Conservation (phyloP, 1,139 yeast species). For the Pichia cactophila region DNA sequence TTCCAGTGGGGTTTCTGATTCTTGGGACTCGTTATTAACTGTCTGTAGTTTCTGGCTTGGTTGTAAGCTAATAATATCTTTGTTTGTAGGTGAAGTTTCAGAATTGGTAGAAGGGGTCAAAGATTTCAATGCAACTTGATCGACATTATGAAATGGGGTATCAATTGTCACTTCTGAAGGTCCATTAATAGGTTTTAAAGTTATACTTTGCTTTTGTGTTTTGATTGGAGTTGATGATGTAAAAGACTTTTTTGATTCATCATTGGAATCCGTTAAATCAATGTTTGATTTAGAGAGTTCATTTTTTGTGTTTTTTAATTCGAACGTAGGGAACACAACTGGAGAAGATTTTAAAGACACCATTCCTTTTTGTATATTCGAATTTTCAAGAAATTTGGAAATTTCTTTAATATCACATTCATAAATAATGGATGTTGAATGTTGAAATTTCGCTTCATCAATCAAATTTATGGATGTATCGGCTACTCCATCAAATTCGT, state of each 20-base stretch:
- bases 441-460: constrained; percentile 41
- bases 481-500: constrained; percentile 30
- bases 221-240: neutral
- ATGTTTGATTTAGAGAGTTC: constrained; percentile 5
- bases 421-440: constrained; percentile 50
- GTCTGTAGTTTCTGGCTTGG: neutral
- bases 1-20: neutral
- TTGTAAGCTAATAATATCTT: no score
- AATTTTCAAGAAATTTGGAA: constrained; percentile 22
- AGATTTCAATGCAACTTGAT: no score
- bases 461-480: constrained; percentile 33
- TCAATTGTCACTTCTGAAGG: neutral
- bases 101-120: neutral
- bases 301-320: neutral
- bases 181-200: neutral
- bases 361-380: neutral
- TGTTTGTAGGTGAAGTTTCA: no score
- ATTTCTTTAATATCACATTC: constrained; percentile 46
- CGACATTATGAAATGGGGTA: neutral
- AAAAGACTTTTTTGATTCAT: neutral
- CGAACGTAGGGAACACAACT: neutral
- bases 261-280: constrained; percentile 8
- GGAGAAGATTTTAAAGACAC: neutral
- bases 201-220: no score
- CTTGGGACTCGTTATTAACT: neutral